Evolutionary conservation across 2,329 filamentous ascomycete species (phyloP).

Genomic region (Fusarium chlamydosporum): DNA sequence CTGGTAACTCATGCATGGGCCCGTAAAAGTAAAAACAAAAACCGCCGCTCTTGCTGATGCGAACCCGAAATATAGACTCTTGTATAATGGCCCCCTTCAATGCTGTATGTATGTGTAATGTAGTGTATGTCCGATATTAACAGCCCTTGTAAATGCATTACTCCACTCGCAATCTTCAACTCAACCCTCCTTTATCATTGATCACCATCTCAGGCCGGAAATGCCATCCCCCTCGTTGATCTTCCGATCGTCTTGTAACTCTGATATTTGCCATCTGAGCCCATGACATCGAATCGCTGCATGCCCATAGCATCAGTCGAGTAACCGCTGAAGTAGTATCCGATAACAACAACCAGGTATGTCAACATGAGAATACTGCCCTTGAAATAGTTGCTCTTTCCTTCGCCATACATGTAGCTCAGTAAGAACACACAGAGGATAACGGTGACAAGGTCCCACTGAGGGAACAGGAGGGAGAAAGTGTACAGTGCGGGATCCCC

Average conservation of each 20-base stretch:
- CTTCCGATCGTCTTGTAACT: slow-evolving; percentile 69
- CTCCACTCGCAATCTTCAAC: slow-evolving; percentile 1
- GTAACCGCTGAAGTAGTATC: slow-evolving; percentile 86
- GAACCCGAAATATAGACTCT: slow-evolving; percentile 28
- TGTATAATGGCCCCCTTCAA: slow-evolving; percentile 21
- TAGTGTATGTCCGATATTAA: slow-evolving; percentile 42
- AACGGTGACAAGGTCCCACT: slow-evolving; percentile 99
- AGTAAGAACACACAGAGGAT: slow-evolving; percentile 96
- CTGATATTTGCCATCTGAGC: slow-evolving; percentile 64
- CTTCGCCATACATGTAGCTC: slow-evolving; percentile 97
- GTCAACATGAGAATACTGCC: slow-evolving; percentile 93
- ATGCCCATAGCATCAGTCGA: slow-evolving; percentile 61
- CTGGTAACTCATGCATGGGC: slow-evolving; percentile 1
- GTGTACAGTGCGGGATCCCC: slow-evolving; percentile 69
- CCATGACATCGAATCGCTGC: slow-evolving; percentile 69
- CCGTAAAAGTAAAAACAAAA: slow-evolving; percentile 23
- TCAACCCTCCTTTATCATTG: not conserved
- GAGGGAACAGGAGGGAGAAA: slow-evolving; percentile 92
- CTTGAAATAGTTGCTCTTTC: slow-evolving; percentile 99
- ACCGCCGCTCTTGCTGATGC: slow-evolving; percentile 16
- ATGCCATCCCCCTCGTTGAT: slow-evolving; percentile 54
- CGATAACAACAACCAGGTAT: slow-evolving; percentile 91
- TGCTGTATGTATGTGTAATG: slow-evolving; percentile 25
- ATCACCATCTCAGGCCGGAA: slow-evolving; percentile 37
- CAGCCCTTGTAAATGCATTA: slow-evolving; percentile 21